Conservation (phyloP, 352 stramenopile species). For the Pythium brachiatum region DNA sequence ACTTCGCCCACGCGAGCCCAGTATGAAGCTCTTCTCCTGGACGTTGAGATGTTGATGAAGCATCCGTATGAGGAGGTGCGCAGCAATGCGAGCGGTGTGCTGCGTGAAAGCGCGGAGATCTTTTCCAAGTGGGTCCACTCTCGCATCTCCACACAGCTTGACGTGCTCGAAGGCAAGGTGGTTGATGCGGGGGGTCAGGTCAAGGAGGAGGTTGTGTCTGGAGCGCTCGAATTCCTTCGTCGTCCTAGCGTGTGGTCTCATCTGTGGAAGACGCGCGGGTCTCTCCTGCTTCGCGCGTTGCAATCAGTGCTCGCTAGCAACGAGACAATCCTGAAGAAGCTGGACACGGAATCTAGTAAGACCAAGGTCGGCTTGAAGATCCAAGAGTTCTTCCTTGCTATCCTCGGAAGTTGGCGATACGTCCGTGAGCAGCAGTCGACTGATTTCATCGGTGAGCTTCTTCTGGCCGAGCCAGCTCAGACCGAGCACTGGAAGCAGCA, state of each 20-base stretch:
- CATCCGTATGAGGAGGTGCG: conserved; percentile 60
- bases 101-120: conserved; percentile 50
- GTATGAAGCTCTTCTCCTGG: conserved; percentile 44
- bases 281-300: conserved; percentile 40
- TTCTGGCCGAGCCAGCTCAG: conserved; percentile 36
- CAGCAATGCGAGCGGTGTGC: conserved; percentile 33
- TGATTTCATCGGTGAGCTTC: conserved; percentile 31
- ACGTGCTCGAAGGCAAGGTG: conserved; percentile 40
- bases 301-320: conserved; percentile 49
- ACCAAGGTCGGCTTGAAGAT: conserved; percentile 52
- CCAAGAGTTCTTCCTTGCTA: conserved; percentile 48
- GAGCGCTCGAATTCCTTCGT: conserved; percentile 39
- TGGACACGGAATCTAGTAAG: conserved; percentile 58
- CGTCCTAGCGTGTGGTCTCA: conserved; percentile 36
- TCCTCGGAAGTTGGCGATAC: conserved; percentile 57
- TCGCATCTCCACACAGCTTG: conserved; percentile 38
- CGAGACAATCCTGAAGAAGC: conserved; percentile 41
- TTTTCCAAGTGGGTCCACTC: conserved; percentile 57
- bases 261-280: conserved; percentile 46
- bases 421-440: conserved; percentile 23
- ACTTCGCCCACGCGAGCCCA: conserved; percentile 12
- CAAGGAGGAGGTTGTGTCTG: conserved; percentile 42
- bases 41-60: conserved; percentile 51
- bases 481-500: conserved; percentile 77
- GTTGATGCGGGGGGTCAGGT: conserved; percentile 23